These are phyloP conservation scores for Penicillium capsulatum DNA, from an alignment of 2,329 filamentous ascomycete species.

Conservation along the genomic window DNA sequence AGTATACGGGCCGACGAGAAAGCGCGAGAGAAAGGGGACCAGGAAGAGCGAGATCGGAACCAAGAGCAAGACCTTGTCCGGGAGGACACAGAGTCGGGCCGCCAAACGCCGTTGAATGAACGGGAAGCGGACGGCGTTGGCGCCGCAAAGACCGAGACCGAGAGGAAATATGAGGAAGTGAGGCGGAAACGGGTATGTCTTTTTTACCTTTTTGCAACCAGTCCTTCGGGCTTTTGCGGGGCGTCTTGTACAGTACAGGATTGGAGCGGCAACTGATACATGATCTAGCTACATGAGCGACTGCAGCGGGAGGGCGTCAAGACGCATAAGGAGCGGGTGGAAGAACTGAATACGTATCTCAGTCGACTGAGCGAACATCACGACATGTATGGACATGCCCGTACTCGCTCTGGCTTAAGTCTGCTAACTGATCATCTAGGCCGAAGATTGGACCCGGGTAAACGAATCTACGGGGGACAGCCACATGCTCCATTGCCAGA, in stretches of 20 bases:
- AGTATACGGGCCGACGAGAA: background rate
- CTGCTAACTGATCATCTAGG: constrained; percentile 20
- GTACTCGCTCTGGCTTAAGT: background rate
- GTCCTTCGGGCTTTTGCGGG: too few species aligned
- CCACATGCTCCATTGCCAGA: too few species aligned
- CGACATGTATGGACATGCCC: constrained; percentile 64
- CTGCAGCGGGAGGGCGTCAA: constrained; percentile 82
- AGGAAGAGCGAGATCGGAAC: constrained; percentile 20
- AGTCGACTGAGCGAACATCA: constrained; percentile 93
- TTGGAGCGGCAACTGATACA: too few species aligned
- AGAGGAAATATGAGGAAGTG: constrained; percentile 74
- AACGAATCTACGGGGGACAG: constrained; percentile 6
- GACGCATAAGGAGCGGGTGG: constrained; percentile 94
- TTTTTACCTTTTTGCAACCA: too few species aligned
- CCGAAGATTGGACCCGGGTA: constrained; percentile 43
- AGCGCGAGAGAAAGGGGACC: too few species aligned
- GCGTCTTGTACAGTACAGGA: too few species aligned
- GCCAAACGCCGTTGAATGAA: constrained; percentile 10
- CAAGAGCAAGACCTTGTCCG: constrained; percentile 4
- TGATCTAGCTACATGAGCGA: constrained; percentile 68
- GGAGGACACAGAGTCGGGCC: constrained; percentile 10
- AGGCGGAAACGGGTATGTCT: constrained; percentile 73
- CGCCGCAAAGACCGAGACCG: constrained; percentile 73
- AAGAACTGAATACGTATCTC: constrained; percentile 91
- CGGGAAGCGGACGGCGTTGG: background rate